Evolutionary conservation across 805 yeast genomes (phyloP).

Genomic region (Brettanomyces naardenensis): DNA sequence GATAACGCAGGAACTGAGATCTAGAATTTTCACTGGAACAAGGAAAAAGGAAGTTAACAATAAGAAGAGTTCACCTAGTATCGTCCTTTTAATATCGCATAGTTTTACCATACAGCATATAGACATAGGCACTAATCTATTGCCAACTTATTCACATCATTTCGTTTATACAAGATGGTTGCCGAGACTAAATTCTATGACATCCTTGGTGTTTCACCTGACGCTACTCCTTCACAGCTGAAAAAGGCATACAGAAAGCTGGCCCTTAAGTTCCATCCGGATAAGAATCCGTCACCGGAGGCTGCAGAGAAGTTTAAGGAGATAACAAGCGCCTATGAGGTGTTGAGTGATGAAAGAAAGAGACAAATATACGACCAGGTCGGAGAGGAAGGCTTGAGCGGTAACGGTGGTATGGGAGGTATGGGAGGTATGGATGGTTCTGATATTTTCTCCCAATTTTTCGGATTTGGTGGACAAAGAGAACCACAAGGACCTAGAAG

Average conservation of each 20-base stretch:
- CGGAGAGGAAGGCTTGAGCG: constrained; percentile 88
- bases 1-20: no score
- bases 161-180: constrained; percentile 42
- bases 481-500: constrained; percentile 78
- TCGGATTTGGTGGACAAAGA: constrained; percentile 48
- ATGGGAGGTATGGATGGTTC: constrained; percentile 44
- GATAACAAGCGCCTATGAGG: constrained; percentile 79
- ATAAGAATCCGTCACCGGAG: constrained; percentile 76
- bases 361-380: constrained; percentile 82
- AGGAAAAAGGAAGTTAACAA: no score
- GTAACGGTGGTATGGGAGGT: constrained; percentile 61
- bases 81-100: no score
- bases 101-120: no score
- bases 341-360: constrained; percentile 81
- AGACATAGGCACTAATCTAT: no score
- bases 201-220: constrained; percentile 60
- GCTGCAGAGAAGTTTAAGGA: constrained; percentile 96
- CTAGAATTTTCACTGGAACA: no score
- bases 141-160: background rate
- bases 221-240: constrained; percentile 62
- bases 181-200: constrained; percentile 77
- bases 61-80: no score
- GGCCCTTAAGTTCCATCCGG: constrained; percentile 79
- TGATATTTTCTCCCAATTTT: constrained; percentile 53
- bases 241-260: constrained; percentile 78